Base-by-base conservation (phyloP, 2,329 filamentous ascomycete species). In the Shiraia bambusicola region DNA sequence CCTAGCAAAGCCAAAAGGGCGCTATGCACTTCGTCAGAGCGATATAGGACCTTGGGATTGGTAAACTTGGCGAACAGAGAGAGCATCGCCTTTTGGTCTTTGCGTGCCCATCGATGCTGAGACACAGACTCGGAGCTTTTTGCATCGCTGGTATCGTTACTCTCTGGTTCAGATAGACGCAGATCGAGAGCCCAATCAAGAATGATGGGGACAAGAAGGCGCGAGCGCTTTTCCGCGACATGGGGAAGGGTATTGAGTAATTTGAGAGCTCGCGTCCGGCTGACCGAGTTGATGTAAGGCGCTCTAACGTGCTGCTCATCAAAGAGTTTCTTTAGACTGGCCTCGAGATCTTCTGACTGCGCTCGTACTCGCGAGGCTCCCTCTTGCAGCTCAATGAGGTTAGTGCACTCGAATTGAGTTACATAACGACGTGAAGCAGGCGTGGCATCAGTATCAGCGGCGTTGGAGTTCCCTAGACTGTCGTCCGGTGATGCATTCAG, bases 351-450 rank as follows among this genome's bases (percentile, higher is more conserved):
- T 28, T 56, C 51, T 4, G 50, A 40, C 5, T 52, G 40, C 26
- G 43, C 40, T 32, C 57, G 52, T 5, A 42, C 47, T 16, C 49
- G 42, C 5, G 31, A 24, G 4, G 65, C 43, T 11, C 42, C 45
- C 10, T 57, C 43, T 27, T 66, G 52, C n/a, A 95, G 32, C 8
- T 57, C 47, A 25, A 76, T 75, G 26, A 92, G 65, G 52, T 93
- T 90, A 14, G 83, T 85, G 64, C 92, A 97, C 65, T 95, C 85
- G 54, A 95, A 98, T 52, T 93, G 83, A 1, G 84, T 88, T 22
- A 81, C 53, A 28, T 70, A 67, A 9, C 63, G 62, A 37, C 65
- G 52, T 28, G 54, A 26, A 5, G 37, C 37, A 27, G 37, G 28
- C n/a, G 49, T 42, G 9, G 42, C n/a, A 22, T 41, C 37, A 14